These are phyloP conservation scores for Musa troglodytarum DNA, from an alignment of 176 grass and related monocot species.

Conservation along the genomic window DNA sequence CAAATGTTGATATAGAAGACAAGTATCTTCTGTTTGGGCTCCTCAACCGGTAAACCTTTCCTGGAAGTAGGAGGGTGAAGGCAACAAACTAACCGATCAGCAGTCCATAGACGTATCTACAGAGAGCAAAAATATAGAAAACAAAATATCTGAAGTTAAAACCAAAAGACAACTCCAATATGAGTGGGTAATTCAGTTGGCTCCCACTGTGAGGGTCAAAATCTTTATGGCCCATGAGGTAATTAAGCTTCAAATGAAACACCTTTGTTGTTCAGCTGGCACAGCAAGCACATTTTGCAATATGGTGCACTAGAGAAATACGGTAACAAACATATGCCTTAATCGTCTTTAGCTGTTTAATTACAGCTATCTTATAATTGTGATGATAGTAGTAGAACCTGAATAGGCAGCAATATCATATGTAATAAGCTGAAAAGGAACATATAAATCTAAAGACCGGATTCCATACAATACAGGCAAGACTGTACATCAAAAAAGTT, in stretches of 20 bases:
- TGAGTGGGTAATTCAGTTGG: neutral
- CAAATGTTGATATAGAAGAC: conserved; percentile 55
- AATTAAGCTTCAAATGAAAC: neutral
- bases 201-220: neutral
- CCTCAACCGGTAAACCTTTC: conserved; percentile 79
- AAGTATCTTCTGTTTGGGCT: conserved; percentile 67
- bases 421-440: too few species aligned
- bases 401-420: too few species aligned
- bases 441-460: too few species aligned
- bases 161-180: neutral
- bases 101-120: neutral
- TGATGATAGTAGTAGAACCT: too few species aligned
- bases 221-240: neutral
- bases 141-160: neutral
- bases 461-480: too few species aligned
- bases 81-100: neutral
- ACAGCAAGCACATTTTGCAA: too few species aligned
- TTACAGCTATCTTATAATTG: too few species aligned
- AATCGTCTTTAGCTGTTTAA: too few species aligned
- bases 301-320: too few species aligned
- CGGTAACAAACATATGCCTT: too few species aligned
- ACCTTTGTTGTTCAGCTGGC: neutral
- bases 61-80: conserved; percentile 26
- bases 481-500: too few species aligned
- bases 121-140: neutral